A percentile compares a stretch with the other conserved stretches of the same genome.
Evolutionary conservation across 441 rosid species (phyloP).

Genomic region (Omphalea diandra): DNA sequence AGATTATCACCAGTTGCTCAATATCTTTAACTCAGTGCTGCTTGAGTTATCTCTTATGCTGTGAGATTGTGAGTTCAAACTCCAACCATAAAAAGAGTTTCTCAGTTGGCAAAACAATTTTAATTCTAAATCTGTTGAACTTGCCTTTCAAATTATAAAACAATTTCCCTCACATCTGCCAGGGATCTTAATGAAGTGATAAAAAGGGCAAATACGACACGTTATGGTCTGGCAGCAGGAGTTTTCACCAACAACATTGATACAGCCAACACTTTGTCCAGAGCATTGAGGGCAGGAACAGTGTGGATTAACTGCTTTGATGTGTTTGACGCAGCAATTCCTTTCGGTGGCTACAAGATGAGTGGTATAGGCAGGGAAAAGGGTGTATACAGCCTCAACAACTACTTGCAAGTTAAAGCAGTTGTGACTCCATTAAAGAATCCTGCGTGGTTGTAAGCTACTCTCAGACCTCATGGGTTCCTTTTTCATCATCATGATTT

Average conservation of each 20-base stretch:
- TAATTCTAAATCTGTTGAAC: no score
- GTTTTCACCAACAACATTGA: conserved; percentile 66
- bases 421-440: conserved; percentile 65
- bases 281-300: conserved; percentile 73
- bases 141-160: no score
- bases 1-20: not conserved
- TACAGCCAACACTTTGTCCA: conserved; percentile 56
- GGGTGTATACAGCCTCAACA: conserved; percentile 74
- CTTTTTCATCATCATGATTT: not conserved
- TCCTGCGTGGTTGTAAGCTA: conserved; percentile 69
- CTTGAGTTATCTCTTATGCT: no score
- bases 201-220: conserved; percentile 56
- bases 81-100: no score
- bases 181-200: conserved; percentile 76
- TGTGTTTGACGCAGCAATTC: conserved; percentile 84
- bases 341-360: conserved; percentile 92
- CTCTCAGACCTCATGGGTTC: not conserved
- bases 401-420: conserved; percentile 88
- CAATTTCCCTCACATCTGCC: not conserved
- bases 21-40: no score
- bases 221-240: conserved; percentile 81
- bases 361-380: conserved; percentile 90
- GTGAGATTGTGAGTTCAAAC: no score
- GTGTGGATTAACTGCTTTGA: conserved; percentile 89
- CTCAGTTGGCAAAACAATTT: not conserved